Base-by-base conservation (phyloP, 768 basidiomycete species). In the Tulasnella sp. region DNA sequence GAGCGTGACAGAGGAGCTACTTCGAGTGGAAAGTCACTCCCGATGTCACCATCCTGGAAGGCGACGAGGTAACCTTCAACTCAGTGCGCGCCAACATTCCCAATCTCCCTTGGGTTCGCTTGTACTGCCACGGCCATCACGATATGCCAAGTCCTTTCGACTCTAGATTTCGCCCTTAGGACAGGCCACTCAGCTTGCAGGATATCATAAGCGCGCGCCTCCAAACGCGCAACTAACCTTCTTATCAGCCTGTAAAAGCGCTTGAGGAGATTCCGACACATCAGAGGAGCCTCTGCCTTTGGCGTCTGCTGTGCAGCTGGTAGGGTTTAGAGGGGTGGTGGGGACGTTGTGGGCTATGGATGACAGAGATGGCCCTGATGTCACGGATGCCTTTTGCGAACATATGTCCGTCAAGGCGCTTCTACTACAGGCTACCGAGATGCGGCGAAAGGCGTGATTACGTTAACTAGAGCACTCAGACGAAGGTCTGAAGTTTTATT, bases 121-220 rank as follows among this genome's bases (percentile, higher is more conserved):
- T 51, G 22, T 60, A 22, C 15, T 54, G 52, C 34, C 59, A 60
- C 27, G 59, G 59, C 5, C 38, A 50, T 49, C 30, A 50, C 49
- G 38, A 60, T 15, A 2, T 44, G 2, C 2, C 2, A 8, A 5
- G 30, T 4, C 59, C 59, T 22, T 34, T 60, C 27, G 3, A 7
- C 27, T 34, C 27, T 8, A 3, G 29, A 7, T 54, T 60, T 38
- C 17, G 19, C 4, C 52, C 52, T 3, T 17, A 38, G 9, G 50
- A 60, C 34, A 49, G 41, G 12, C 50, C 49, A 8, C 59, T 60
- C 4, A 52, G 19, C 15, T 44, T 60, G 8, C 29, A 21, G 7
- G 30, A 52, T 29, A 31, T 60, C 41, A 41, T 60, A 5, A 7
- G 25, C 45, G 25, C 45, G 8, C 45, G 25, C n/a, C 45, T 48